These are phyloP conservation scores for Globisporangium ultimum DNA, from an alignment of 352 stramenopile genomes.

Conservation along the genomic window DNA sequence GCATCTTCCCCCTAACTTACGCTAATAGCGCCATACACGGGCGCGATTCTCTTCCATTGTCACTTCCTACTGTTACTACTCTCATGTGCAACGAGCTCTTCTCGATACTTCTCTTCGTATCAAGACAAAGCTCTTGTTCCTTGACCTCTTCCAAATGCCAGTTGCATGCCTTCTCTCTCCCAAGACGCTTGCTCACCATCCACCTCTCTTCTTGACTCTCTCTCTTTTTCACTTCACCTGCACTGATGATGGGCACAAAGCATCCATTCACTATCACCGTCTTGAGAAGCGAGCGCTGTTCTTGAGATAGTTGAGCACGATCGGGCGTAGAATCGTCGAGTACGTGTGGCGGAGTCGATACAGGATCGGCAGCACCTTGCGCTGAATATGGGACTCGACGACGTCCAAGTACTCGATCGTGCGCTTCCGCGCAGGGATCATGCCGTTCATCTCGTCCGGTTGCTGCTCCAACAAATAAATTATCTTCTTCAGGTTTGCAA, in stretches of 20 bases:
- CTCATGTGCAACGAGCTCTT: no score
- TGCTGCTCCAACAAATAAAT: conserved; percentile 88
- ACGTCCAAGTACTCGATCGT: conserved; percentile 76
- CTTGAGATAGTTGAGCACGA: conserved; percentile 76
- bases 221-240: neutral
- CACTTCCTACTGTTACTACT: no score
- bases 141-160: no score
- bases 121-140: no score
- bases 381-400: conserved; percentile 82
- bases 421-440: conserved; percentile 71
- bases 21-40: no score
- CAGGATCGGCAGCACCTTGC: conserved; percentile 80
- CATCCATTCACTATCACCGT: conserved; percentile 16
- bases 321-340: conserved; percentile 70
- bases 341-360: conserved; percentile 74
- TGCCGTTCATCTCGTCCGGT: conserved; percentile 62
- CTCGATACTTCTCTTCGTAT: no score
- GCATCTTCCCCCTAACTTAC: no score
- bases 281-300: conserved; percentile 60
- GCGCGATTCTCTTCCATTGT: no score
- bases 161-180: no score
- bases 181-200: no score
- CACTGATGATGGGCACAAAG: neutral
- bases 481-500: conserved; percentile 87
- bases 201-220: neutral